A percentile compares a stretch with the other conserved stretches of the same genome.
Conservation (phyloP, 2,329 filamentous ascomycete species). For the Chlorencoelia australis region DNA sequence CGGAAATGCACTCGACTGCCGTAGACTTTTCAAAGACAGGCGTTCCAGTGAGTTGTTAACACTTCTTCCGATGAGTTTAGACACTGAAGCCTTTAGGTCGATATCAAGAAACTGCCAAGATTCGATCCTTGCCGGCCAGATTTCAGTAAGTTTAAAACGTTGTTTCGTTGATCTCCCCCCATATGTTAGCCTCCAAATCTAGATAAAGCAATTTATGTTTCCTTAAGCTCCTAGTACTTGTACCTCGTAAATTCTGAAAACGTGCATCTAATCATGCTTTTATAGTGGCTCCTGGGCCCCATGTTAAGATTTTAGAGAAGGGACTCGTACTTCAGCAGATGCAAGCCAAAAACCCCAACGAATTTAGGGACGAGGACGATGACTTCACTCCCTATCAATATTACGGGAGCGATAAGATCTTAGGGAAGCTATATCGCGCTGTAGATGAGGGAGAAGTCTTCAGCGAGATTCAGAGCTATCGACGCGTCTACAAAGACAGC, state of each 20-base stretch:
- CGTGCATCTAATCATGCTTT: too few relatives aligned
- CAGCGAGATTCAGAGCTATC: constrained; percentile 20
- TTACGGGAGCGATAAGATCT: constrained; percentile 57
- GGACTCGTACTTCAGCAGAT: constrained; percentile 13
- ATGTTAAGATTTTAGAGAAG: constrained; percentile 32
- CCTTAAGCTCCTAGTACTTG: too few relatives aligned
- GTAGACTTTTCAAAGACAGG: constrained; percentile 74
- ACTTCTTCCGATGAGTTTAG: neutral
- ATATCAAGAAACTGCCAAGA: constrained; percentile 16
- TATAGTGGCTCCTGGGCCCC: constrained; percentile 39
- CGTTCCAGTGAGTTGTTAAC: constrained; percentile 35
- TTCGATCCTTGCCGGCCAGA: constrained; percentile 34
- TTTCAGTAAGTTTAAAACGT: too few relatives aligned
- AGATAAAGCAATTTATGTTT: too few relatives aligned
- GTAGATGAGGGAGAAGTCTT: constrained; percentile 64
- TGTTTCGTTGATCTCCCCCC: too few relatives aligned
- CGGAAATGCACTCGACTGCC: constrained; percentile 56
- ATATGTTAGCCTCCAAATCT: too few relatives aligned
- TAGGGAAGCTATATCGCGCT: constrained; percentile 60
- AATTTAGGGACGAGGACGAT: constrained; percentile 36
- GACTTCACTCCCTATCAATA: constrained; percentile 41
- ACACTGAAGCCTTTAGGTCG: constrained; percentile 12
- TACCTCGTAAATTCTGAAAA: too few relatives aligned
- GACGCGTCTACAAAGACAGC: constrained; percentile 5
- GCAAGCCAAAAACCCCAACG: neutral